Evolutionary conservation across 306 rosid genomes (phyloP).

Genomic region (Cajanus cajan): DNA sequence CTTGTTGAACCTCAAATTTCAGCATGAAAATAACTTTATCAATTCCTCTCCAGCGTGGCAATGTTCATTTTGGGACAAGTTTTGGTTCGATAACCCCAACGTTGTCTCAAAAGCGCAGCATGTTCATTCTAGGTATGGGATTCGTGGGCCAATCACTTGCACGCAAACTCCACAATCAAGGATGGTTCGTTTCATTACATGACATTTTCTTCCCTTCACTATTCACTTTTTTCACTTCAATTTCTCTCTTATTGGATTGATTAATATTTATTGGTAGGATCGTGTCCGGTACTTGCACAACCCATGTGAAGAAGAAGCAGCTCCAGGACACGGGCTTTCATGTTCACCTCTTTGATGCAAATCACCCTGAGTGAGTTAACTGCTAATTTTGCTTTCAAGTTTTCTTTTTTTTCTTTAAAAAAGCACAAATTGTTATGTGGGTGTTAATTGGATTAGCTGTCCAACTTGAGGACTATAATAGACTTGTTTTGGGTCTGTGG

Average conservation of each 20-base stretch:
- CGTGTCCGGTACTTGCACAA: conserved; percentile 81
- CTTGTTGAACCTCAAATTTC: neutral
- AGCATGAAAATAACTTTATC: conserved; percentile 32
- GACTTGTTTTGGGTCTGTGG: neutral
- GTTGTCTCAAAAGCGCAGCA: conserved; percentile 43
- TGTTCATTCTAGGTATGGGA: conserved; percentile 77
- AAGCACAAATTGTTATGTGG: neutral
- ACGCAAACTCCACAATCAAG: conserved; percentile 56
- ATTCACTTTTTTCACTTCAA: conserved; percentile 6
- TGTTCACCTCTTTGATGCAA: conserved; percentile 64
- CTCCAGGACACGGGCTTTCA: conserved; percentile 71
- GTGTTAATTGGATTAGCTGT: neutral
- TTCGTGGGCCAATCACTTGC: conserved; percentile 68
- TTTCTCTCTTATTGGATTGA: neutral
- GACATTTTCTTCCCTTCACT: neutral
- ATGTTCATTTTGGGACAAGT: conserved; percentile 24
- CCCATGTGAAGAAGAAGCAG: conserved; percentile 58
- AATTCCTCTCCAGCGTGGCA: conserved; percentile 1
- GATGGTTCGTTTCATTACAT: conserved; percentile 50
- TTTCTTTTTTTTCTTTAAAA: neutral
- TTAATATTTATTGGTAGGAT: conserved; percentile 14
- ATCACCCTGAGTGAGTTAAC: conserved; percentile 62
- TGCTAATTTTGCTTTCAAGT: neutral
- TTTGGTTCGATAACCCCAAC: conserved; percentile 6
- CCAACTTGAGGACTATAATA: neutral